phyloP scores from a whole-genome alignment of 2,329 filamentous ascomycete genomes.

The Blumeriella jaapii region DNA sequence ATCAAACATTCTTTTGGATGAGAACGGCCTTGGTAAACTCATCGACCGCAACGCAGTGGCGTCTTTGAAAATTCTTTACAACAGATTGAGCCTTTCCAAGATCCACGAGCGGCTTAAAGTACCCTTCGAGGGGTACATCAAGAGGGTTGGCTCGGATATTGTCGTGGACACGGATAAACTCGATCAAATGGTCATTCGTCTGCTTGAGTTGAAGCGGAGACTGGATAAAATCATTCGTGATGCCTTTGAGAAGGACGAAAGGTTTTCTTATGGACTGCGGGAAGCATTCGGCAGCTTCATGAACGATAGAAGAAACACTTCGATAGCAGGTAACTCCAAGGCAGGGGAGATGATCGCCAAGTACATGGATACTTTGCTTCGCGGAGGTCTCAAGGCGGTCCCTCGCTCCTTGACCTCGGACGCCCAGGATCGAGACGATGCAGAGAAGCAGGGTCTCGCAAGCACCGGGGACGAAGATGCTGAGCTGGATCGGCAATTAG shows the following conservation, averaged over 20 bases:
- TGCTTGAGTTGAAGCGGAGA: slow-evolving; percentile 70
- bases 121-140: slow-evolving; percentile 72
- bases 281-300: slow-evolving; percentile 86
- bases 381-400: slow-evolving; percentile 76
- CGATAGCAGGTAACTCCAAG: slow-evolving; percentile 73
- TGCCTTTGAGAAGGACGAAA: slow-evolving; percentile 67
- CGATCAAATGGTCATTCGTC: slow-evolving; percentile 74
- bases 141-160: slow-evolving; percentile 60
- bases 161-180: slow-evolving; percentile 69
- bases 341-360: slow-evolving; percentile 98
- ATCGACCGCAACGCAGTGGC: slow-evolving; percentile 57
- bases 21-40: slow-evolving; percentile 58
- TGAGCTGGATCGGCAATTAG: slow-evolving; percentile 82
- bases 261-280: slow-evolving; percentile 65
- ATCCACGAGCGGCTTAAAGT: slow-evolving; percentile 58
- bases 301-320: slow-evolving; percentile 69
- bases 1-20: slow-evolving; percentile 52
- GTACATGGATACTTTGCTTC: slow-evolving; percentile 80
- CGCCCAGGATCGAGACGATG: slow-evolving; percentile 42
- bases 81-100: slow-evolving; percentile 59
- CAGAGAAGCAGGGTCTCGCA: slow-evolving; percentile 50
- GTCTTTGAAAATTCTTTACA: slow-evolving; percentile 66
- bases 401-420: slow-evolving; percentile 57
- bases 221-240: slow-evolving; percentile 67
- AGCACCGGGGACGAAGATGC: slow-evolving; percentile 77